phyloP scores from a whole-genome alignment of 441 rosid genomes.

The Capsella rubella region DNA sequence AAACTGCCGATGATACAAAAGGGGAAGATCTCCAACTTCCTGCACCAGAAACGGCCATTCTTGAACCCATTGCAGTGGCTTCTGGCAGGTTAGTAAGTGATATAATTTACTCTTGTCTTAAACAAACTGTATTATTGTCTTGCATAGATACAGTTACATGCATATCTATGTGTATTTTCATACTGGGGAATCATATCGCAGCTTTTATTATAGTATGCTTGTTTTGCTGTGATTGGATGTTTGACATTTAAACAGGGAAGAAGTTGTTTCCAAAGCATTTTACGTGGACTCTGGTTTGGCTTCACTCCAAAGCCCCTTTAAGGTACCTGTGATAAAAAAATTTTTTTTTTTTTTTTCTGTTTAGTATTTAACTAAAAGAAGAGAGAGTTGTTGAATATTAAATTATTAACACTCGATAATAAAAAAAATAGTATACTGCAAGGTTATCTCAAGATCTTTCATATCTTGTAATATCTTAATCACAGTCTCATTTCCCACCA shows the following conservation, averaged over 20 bases:
- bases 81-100: conserved; percentile 48
- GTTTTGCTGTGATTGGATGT: conserved; percentile 31
- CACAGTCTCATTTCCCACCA: not conserved
- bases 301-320: conserved; percentile 59
- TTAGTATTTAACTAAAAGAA: conserved; percentile 9
- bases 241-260: conserved; percentile 58
- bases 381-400: not conserved
- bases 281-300: conserved; percentile 66
- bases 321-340: conserved; percentile 66
- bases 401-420: not conserved
- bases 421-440: conserved; percentile 1
- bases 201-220: conserved; percentile 22
- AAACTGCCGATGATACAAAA: conserved; percentile 42
- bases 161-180: not conserved
- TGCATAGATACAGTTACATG: conserved; percentile 4
- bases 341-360: not conserved
- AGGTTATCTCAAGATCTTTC: not conserved
- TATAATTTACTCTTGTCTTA: conserved; percentile 9
- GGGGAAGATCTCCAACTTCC: conserved; percentile 39
- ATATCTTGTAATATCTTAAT: conserved; percentile 11
- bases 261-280: conserved; percentile 43
- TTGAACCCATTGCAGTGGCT: conserved; percentile 42
- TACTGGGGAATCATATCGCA: conserved; percentile 24
- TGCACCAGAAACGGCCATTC: conserved; percentile 37
- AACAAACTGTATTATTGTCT: not conserved